Evolutionary conservation across 129 eudicot species (phyloP).

Genomic region (Pulicaria dysenterica): DNA sequence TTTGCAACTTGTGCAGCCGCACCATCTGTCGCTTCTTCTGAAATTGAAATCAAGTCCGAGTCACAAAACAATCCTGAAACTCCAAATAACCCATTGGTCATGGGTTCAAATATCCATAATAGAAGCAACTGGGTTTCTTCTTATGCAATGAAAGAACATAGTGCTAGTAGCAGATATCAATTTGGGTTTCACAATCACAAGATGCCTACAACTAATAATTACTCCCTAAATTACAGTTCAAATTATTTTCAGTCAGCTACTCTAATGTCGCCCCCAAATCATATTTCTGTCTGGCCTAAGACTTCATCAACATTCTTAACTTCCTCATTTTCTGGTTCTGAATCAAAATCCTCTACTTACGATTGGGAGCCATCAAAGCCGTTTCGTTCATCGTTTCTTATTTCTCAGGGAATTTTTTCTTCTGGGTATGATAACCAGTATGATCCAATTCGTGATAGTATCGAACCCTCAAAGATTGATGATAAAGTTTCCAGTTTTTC

Average conservation of each 20-base stretch:
- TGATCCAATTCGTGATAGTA: constrained; percentile 69
- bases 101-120: constrained; percentile 26
- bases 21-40: constrained; percentile 23
- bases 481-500: constrained; percentile 39
- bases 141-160: constrained; percentile 35
- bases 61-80: constrained; percentile 24
- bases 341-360: constrained; percentile 39
- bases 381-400: constrained; percentile 54
- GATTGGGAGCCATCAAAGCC: constrained; percentile 89
- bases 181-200: constrained; percentile 26
- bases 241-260: constrained; percentile 26
- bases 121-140: constrained; percentile 34
- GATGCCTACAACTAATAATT: background rate
- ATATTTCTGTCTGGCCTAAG: constrained; percentile 36
- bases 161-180: constrained; percentile 34
- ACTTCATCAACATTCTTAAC: constrained; percentile 41
- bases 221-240: constrained; percentile 25
- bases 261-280: constrained; percentile 17
- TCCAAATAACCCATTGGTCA: constrained; percentile 7
- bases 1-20: constrained; percentile 33
- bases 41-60: constrained; percentile 26
- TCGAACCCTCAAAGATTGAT: constrained; percentile 41
- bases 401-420: constrained; percentile 50
- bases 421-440: constrained; percentile 39
- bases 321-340: constrained; percentile 49